Evolutionary conservation across 2,329 filamentous ascomycete species (phyloP).

Genomic region (Colletotrichum siamense): DNA sequence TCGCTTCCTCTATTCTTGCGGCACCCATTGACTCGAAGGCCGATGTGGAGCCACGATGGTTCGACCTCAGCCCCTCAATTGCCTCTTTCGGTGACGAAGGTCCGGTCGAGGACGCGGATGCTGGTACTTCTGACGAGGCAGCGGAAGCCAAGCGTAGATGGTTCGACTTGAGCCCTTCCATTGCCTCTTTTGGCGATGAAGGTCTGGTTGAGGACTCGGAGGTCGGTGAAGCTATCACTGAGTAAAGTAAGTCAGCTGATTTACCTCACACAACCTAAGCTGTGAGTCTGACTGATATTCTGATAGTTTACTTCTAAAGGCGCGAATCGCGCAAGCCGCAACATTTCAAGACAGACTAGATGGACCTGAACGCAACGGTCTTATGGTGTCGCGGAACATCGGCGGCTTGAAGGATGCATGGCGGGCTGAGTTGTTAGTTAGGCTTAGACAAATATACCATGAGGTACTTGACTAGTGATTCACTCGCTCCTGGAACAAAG

Average conservation of each 20-base stretch:
- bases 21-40: not conserved
- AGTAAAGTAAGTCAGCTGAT: not conserved
- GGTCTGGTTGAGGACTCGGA: not conserved
- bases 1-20: not conserved
- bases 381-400: not conserved
- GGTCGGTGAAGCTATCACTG: not conserved
- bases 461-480: not conserved
- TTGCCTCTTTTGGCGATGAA: not conserved
- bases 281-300: not conserved
- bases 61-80: not conserved
- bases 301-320: fast-evolving
- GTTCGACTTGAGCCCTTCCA: not conserved
- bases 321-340: not conserved
- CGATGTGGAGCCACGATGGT: not conserved
- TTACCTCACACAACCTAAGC: fast-evolving
- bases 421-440: not conserved
- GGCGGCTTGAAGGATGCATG: not conserved
- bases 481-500: not conserved
- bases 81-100: not conserved
- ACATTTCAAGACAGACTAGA: fast-evolving
- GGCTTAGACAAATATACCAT: not conserved
- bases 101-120: not conserved
- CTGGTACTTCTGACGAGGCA: not conserved
- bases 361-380: not conserved
- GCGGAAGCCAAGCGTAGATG: not conserved